Percentiles rank a stretch among this genome's conserved stretches.
These are phyloP conservation scores for Prosopis cineraria DNA, from an alignment of 306 rosid species.

Conservation along the genomic window DNA sequence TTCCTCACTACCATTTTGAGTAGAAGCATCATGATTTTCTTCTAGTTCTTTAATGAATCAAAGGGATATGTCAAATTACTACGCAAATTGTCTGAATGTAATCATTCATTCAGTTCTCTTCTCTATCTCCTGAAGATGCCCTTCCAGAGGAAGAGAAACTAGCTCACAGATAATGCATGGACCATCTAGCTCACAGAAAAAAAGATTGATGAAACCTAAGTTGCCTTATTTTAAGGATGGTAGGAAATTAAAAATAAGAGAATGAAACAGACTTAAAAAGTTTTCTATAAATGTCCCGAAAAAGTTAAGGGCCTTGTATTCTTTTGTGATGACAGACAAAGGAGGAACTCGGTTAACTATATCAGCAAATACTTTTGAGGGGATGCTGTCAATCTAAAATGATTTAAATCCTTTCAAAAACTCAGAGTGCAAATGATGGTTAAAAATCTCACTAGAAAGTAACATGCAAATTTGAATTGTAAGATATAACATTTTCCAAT, in stretches of 20 bases:
- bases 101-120: neutral
- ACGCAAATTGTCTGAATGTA: neutral
- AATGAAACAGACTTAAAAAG: neutral
- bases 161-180: neutral
- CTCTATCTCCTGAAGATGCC: neutral
- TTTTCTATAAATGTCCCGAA: neutral
- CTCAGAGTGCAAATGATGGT: neutral
- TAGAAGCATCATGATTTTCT: constrained; percentile 21
- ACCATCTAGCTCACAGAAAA: neutral
- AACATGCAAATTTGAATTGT: neutral
- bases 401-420: neutral
- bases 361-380: neutral
- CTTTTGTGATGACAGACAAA: neutral
- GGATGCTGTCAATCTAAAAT: neutral
- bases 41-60: constrained; percentile 12
- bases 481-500: neutral
- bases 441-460: neutral
- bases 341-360: neutral
- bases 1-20: constrained; percentile 12
- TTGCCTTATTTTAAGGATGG: neutral
- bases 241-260: neutral
- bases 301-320: neutral
- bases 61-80: constrained; percentile 8
- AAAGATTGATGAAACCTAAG: neutral
- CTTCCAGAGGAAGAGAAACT: neutral